These are phyloP conservation scores for Lodderomyces margitis DNA, from an alignment of 1,139 yeast genomes.

Conservation along the genomic window DNA sequence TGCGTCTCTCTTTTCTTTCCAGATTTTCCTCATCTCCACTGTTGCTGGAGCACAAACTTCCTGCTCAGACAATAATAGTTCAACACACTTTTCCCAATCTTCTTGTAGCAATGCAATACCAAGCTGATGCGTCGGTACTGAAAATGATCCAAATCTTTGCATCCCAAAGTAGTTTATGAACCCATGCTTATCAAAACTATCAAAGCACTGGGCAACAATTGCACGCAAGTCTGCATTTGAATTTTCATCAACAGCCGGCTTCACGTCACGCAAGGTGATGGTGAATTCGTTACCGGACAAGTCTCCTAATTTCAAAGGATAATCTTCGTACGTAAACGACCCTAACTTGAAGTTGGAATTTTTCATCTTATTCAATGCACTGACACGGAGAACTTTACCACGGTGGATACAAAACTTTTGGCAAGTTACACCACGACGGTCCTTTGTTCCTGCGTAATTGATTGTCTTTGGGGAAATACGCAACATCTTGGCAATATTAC, in stretches of 20 bases:
- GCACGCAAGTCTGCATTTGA: slow-evolving; percentile 35
- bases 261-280: slow-evolving; percentile 76
- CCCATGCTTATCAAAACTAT: slow-evolving; percentile 63
- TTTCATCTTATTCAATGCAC: slow-evolving; percentile 70
- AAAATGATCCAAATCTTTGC: slow-evolving; percentile 97
- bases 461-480: slow-evolving; percentile 68
- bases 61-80: slow-evolving; percentile 79
- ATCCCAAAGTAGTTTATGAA: slow-evolving; percentile 93
- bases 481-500: slow-evolving; percentile 66
- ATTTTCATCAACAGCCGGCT: slow-evolving; percentile 9
- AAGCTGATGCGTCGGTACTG: slow-evolving; percentile 82
- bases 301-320: slow-evolving; percentile 72
- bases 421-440: slow-evolving; percentile 92
- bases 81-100: slow-evolving; percentile 79
- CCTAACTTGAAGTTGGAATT: slow-evolving; percentile 72
- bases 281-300: slow-evolving; percentile 83
- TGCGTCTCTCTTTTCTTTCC: slow-evolving; percentile 77
- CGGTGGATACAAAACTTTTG: slow-evolving; percentile 74
- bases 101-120: slow-evolving; percentile 71
- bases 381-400: slow-evolving; percentile 75
- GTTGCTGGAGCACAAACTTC: slow-evolving; percentile 82
- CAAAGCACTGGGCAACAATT: slow-evolving; percentile 51
- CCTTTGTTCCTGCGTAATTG: slow-evolving; percentile 93
- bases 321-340: slow-evolving; percentile 66
- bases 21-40: slow-evolving; percentile 72